Evolutionary conservation across 495 filamentous ascomycete species (phyloP).

Genomic region (Paragyromitra xinjiangensis): DNA sequence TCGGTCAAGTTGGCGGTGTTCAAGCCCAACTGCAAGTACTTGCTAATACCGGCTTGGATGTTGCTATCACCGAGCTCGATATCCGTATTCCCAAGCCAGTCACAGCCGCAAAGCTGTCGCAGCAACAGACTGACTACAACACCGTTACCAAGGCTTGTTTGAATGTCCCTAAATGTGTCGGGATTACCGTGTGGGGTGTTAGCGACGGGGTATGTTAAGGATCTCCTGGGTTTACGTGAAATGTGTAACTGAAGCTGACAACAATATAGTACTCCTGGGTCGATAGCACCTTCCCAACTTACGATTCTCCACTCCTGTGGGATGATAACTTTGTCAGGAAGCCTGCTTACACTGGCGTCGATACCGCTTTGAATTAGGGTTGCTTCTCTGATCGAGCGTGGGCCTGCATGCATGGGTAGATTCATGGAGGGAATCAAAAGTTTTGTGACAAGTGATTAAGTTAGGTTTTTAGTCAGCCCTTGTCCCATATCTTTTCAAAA

Average conservation of each 20-base stretch:
- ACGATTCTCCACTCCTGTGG: conserved; percentile 69
- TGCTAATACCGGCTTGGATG: conserved; percentile 64
- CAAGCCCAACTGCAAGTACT: conserved; percentile 58
- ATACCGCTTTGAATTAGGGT: conserved; percentile 60
- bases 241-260: conserved; percentile 11
- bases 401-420: too few relatives aligned
- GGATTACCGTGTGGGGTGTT: conserved; percentile 81
- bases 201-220: conserved; percentile 66
- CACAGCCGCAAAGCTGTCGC: conserved; percentile 62
- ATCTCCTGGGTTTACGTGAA: neutral
- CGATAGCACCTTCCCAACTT: conserved; percentile 58
- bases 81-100: conserved; percentile 61
- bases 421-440: neutral
- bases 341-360: conserved; percentile 70
- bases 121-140: conserved; percentile 72
- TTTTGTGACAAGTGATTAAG: neutral
- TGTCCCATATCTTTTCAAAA: conserved; percentile 13
- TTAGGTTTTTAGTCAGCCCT: neutral
- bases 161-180: conserved; percentile 70
- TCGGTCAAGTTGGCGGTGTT: conserved; percentile 59
- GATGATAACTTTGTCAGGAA: conserved; percentile 71
- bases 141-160: conserved; percentile 63
- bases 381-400: neutral
- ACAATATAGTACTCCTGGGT: conserved; percentile 70
- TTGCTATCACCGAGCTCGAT: conserved; percentile 72